Conservation (phyloP, 352 stramenopile genomes). For the Aphanomyces euteiches region DNA sequence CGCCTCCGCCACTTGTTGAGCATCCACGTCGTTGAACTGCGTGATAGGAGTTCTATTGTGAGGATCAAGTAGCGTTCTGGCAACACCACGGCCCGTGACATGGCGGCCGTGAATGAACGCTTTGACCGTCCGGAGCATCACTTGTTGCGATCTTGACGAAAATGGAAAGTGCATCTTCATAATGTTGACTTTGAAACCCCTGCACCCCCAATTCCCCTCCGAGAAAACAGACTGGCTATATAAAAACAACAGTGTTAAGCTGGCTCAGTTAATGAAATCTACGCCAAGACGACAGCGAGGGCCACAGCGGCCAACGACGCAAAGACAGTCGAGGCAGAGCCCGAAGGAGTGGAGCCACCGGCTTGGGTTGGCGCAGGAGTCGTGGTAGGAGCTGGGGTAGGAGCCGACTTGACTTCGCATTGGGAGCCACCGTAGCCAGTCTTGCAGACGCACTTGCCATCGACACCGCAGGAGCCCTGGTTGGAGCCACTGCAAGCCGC, state of each 20-base stretch:
- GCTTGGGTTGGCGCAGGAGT: background rate
- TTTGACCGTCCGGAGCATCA: conserved; percentile 39
- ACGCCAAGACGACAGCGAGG: conserved; percentile 3
- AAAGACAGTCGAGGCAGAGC: background rate
- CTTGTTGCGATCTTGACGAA: too few species aligned
- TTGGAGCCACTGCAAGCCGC: conserved; percentile 20
- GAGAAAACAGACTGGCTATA: too few species aligned
- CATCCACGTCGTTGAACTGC: conserved; percentile 48
- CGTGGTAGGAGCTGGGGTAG: background rate
- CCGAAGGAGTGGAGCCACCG: background rate
- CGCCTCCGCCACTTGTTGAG: conserved; percentile 47
- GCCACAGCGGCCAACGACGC: background rate
- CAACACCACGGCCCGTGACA: conserved; percentile 32
- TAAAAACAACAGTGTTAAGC: too few species aligned
- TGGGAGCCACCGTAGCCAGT: conserved; percentile 59
- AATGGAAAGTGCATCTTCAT: too few species aligned
- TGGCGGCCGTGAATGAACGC: conserved; percentile 76
- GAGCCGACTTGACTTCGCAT: conserved; percentile 40
- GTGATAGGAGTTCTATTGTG: conserved; percentile 48
- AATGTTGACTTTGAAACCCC: too few species aligned
- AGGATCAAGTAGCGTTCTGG: conserved; percentile 57
- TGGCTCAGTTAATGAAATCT: background rate
- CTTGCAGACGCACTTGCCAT: conserved; percentile 48
- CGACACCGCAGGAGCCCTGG: conserved; percentile 54
- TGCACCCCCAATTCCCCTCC: too few species aligned